Percentiles rank a stretch among this genome's conserved stretches.
phyloP scores from a whole-genome alignment of 345 rosid species.

The Crucihimalaya himalaica region DNA sequence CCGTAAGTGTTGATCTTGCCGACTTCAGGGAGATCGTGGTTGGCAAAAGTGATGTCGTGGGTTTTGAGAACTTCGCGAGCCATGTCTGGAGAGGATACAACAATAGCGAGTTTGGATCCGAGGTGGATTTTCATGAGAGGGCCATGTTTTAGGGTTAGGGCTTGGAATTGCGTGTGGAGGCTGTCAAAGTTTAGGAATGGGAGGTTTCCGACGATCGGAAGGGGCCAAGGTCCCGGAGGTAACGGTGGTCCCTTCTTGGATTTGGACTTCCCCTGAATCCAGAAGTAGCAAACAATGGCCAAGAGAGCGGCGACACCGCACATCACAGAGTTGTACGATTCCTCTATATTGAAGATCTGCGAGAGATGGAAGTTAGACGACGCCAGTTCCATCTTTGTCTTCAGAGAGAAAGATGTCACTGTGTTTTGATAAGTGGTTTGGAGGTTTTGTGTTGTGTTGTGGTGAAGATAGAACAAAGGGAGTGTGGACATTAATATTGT shows the following conservation, averaged over 20 bases:
- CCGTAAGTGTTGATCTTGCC: constrained; percentile 34
- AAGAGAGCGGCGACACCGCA: constrained; percentile 6
- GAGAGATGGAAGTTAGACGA: constrained; percentile 23
- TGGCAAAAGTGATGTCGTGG: constrained; percentile 41
- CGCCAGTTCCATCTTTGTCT: constrained; percentile 12
- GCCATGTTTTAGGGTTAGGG: constrained; percentile 39
- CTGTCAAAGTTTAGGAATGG: constrained; percentile 39
- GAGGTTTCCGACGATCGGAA: constrained; percentile 46
- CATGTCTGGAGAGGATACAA: constrained; percentile 38
- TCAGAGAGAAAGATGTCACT: neutral
- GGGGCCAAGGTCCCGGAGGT: constrained; percentile 47
- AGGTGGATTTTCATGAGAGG: constrained; percentile 47
- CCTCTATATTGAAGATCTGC: constrained; percentile 10
- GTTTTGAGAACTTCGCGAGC: constrained; percentile 44
- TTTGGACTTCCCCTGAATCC: constrained; percentile 27
- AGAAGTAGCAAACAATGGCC: constrained; percentile 25
- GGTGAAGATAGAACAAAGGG: constrained; percentile 9
- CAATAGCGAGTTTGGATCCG: constrained; percentile 39
- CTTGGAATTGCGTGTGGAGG: constrained; percentile 37
- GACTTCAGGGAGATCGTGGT: constrained; percentile 43
- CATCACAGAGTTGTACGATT: constrained; percentile 20
- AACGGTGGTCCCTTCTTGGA: constrained; percentile 28
- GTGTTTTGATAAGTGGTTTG: neutral
- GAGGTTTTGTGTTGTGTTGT: constrained; percentile 19
- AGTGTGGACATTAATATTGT: constrained; percentile 25